Base-by-base conservation (phyloP, 148 eudicot genomes). In the Camellia granthamiana region DNA sequence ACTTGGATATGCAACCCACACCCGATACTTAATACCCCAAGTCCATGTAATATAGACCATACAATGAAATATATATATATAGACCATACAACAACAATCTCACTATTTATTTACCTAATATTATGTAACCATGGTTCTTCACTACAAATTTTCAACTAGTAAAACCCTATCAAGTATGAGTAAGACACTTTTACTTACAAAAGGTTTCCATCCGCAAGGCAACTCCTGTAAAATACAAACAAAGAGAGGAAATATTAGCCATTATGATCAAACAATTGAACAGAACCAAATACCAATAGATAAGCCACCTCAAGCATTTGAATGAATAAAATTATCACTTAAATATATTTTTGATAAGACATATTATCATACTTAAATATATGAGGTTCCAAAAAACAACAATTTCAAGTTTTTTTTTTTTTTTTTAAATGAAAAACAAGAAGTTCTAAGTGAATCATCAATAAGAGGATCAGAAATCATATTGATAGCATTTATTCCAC, bases 181-280 rank as follows among this genome's bases (percentile, higher is more conserved):
- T 10, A 76, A 81, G 55, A 52, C 11, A 49, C 64, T 49, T 44
- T 2, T 49, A 89, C 97, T 89, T 85, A 92, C 97, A 91, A 72
- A 59, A 92, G 91, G 86, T 92, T 92, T 77, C 97, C 97, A 66
- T 92, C 97, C 3, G 82, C 51, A 43, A 92, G 78, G 75, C 92
- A 89, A 41, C 75, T 91, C 92, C 97, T 92, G 91, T 54, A 84
- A 85, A 61, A 6, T 46, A 18, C 62, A 75, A 56, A 77, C 19
- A 58, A 60, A 2, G 41, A 74, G 52, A 19, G 6, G 7, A n/a
- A 46, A n/a, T n/a, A 10, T 60, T 18, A 38, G 66, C 44, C n/a
- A 16, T 6, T 19, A 21, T 30, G 59, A 9, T 43, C 67, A 60
- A 4, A 66, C 8, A 54, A 19, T 6, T 47, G 42, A 58, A 59